Evolutionary conservation across 106 monocot species (phyloP).

Genomic region (Allium cepa): DNA sequence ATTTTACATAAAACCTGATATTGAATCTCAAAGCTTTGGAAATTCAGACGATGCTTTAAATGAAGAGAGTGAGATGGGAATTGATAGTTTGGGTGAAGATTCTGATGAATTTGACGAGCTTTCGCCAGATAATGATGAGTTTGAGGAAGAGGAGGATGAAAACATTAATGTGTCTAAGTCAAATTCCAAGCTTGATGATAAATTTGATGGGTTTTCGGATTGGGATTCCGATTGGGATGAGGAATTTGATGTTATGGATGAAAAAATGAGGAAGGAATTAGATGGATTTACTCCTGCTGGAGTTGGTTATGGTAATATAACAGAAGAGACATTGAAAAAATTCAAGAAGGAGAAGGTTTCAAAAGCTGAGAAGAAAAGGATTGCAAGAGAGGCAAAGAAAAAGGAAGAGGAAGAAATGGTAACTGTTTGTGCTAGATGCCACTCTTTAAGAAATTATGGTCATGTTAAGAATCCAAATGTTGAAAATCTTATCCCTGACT

Average conservation of each 20-base stretch:
- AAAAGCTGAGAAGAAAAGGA: conserved; percentile 80
- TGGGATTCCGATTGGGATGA: conserved; percentile 59
- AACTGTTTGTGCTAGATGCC: conserved; percentile 84
- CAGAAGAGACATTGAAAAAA: conserved; percentile 48
- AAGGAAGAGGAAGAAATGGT: conserved; percentile 17
- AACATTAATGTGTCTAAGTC: conserved; percentile 15
- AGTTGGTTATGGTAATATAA: conserved; percentile 80
- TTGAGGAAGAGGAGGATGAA: conserved; percentile 27
- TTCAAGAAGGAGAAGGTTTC: conserved; percentile 68
- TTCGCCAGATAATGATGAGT: conserved; percentile 18
- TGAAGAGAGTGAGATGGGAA: conserved; percentile 25
- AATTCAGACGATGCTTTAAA: conserved; percentile 3
- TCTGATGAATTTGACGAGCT: conserved; percentile 17
- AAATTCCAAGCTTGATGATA: conserved; percentile 25
- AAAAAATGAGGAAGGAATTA: conserved; percentile 40
- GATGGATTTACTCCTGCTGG: conserved; percentile 79
- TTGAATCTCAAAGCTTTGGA: too few species aligned
- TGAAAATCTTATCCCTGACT: conserved; percentile 94
- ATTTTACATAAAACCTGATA: conserved; percentile 48
- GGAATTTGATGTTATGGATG: conserved; percentile 32
- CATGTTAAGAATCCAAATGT: conserved; percentile 72
- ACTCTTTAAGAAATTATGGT: conserved; percentile 89
- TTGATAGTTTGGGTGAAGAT: conserved; percentile 18
- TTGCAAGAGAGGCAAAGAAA: conserved; percentile 42
- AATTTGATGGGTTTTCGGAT: conserved; percentile 17